Evolutionary conservation across 768 basidiomycete species (phyloP).

Genomic region (Boletus sp.): DNA sequence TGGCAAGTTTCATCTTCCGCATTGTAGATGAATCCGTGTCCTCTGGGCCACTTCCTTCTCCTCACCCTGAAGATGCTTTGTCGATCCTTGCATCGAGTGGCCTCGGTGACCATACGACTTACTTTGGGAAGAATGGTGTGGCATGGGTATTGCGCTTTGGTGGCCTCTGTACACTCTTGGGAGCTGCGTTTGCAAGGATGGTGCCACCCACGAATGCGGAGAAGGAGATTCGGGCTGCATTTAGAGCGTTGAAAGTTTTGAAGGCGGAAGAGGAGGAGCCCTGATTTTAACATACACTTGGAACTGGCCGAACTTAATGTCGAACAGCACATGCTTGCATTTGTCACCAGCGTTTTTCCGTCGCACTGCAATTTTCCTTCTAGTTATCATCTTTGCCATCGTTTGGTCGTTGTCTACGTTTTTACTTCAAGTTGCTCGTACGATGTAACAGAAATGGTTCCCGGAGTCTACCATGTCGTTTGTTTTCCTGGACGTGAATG

Average conservation of each 20-base stretch:
- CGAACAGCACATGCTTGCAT: conserved; percentile 15
- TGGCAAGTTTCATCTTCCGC: conserved; percentile 84
- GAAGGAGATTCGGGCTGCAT: conserved; percentile 79
- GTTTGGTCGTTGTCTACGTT: background rate
- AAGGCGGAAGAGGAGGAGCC: conserved; percentile 55
- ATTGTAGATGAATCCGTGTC: conserved; percentile 56
- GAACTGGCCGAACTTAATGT: background rate
- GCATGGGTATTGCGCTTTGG: conserved; percentile 94
- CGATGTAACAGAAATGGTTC: background rate
- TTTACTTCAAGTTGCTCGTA: conserved; percentile 1
- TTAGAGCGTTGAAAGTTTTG: conserved; percentile 76
- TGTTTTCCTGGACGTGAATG: background rate
- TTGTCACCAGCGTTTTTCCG: conserved; percentile 1
- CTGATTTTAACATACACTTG: conserved; percentile 23
- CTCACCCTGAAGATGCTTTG: conserved; percentile 34
- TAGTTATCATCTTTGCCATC: conserved; percentile 1
- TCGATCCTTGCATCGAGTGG: conserved; percentile 3
- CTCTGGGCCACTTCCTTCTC: conserved; percentile 13
- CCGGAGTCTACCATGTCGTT: background rate
- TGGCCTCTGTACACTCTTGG: conserved; percentile 77
- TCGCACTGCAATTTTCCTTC: conserved; percentile 4
- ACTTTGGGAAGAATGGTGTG: conserved; percentile 83
- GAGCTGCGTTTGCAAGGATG: conserved; percentile 73
- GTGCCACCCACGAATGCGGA: conserved; percentile 90
- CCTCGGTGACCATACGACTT: conserved; percentile 49